Evolutionary conservation across 345 rosid genomes (phyloP), one percentile per base, ranked within the genome.

Genomic region (Populus ilicifolia): DNA sequence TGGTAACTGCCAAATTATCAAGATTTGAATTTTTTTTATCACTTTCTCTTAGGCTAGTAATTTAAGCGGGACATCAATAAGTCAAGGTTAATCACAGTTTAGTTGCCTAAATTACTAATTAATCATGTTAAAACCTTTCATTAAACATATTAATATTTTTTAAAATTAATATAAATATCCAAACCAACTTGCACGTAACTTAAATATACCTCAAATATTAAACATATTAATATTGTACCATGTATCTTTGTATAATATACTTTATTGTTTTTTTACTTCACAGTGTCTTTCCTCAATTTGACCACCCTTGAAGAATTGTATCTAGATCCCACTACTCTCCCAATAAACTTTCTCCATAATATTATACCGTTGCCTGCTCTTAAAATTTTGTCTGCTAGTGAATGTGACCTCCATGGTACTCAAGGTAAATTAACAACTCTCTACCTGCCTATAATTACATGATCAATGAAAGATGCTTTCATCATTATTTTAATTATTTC

Each of bases 251-350:
- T 27, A 27, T 27, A 27, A 27, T 10, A 9, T 41, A 9, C 9
- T 38, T 1, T 39, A 30, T 39, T 12, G 1, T 44, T 11, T 10
- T 13, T 0, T 44, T 44, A 0, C 1, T 41, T 41, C 21, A 17
- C 54, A 48, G 54, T 4, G 54, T 0, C 1, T 48, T 48, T 41
- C 3, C 9, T 6, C 13, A 61, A 61, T 9, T n/a, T 0, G 30
- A 61, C 13, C 4, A 23, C 10, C 65, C 29, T 61, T 2, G 65
- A 61, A 25, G 29, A 21, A 0, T 23, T 61, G 5, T 7, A 10
- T 0, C 16, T 23, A 1, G 11, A 8, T 8, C 0, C 5, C 0
- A 23, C 3, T 61, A 1, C 10, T 25, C 14, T n/a, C 3, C 10
- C 27, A 8, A 23, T 8, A n/a, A 61, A 25, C 30, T 8, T 8